Base-by-base conservation (phyloP, 1,284 basidiomycete species). In the Cutaneotrichosporon daszewskae region DNA sequence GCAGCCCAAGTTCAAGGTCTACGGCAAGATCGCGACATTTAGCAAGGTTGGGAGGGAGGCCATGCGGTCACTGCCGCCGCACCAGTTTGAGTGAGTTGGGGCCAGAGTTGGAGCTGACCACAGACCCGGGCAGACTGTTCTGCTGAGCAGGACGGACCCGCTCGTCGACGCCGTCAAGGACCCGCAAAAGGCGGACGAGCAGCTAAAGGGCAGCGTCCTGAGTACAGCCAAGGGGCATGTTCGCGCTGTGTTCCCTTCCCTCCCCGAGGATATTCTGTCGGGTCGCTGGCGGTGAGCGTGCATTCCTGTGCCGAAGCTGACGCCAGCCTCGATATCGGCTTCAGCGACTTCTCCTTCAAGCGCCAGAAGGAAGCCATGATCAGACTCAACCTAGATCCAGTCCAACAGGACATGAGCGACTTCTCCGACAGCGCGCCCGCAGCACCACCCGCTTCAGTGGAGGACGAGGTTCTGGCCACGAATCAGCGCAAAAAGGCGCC, bases 281-380 rank as follows among this genome's bases (percentile, higher is more conserved):
- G 71, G 75, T 5, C 29, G 59, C 22, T 87, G 85, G 85, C 74
- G 85, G n/a, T n/a, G n/a, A n/a, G n/a, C n/a, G n/a, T n/a, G n/a
- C n/a, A n/a, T n/a, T n/a, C n/a, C n/a, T n/a, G n/a, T n/a, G n/a
- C n/a, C n/a, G n/a, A n/a, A n/a, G n/a, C n/a, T n/a, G n/a, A n/a
- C n/a, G n/a, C n/a, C n/a, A n/a, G n/a, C 45, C 62, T 92, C 31
- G 87, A 92, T 59, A 66, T 87, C 3, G 84, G 82, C 2, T 74
- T 74, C 25, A 81, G 79, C 28, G 81, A 82, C 55, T 76, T 85
- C 40, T 75, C 81, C 9, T 82, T 79, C 50, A 74, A 81, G 32
- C 78, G 84, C 33, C 87, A 87, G 78, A 75, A 79, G 16, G 68
- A 75, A 2, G 87, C 89, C 5, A 76, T 92, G 17, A 60, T 71